Evolutionary conservation across 2,329 filamentous ascomycete species (phyloP), one percentile per base, ranked within the genome.

Genomic region (Rutstroemia sp.): DNA sequence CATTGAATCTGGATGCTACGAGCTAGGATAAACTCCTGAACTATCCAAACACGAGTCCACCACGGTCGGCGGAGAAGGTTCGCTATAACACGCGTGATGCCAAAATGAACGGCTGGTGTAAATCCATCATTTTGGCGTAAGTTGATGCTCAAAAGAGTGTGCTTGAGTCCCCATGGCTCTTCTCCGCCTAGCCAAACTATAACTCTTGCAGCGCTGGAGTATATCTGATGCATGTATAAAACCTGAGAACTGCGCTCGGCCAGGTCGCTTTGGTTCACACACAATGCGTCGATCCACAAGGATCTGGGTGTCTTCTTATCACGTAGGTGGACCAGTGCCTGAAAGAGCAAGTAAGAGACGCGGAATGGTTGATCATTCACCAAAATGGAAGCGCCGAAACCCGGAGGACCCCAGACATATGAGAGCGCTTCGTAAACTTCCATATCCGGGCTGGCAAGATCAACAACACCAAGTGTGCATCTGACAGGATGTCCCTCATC

Each of bases 251-350:
- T 57, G 1, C 57, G 54, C 38, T 64, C 63, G 1, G 27, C 37
- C 2, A 59, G 34, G 21, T 55, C 42, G 10, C 21, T 17, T 46
- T 65, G 63, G 42, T 66, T 57, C 7, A 67, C 61, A 50, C 61
- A 58, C 12, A 61, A 12, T n/a, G 57, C 50, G 27, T 59, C 59
- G 21, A 60, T 54, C 56, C 53, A 60, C 5, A 60, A 10, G 14
- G 12, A 21, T 34, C 55, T 30, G 12, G 17, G 14, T n/a, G 21
- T 7, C 12, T 49, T 38, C 2, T n/a, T 9, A 47, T 34, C n/a
- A 21, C 30, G 41, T 3, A 53, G 38, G 14, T 50, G 50, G 38
- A 23, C 37, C 7, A 56, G 19, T 47, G 56, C 52, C 48, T 37
- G 21, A 16, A 21, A 34, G 4, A 60, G 46, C 17, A 51, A 51